Percentiles rank a stretch among this genome's conserved stretches.
Evolutionary conservation across 345 rosid species (phyloP).

Genomic region (Eucalyptus coolabah): DNA sequence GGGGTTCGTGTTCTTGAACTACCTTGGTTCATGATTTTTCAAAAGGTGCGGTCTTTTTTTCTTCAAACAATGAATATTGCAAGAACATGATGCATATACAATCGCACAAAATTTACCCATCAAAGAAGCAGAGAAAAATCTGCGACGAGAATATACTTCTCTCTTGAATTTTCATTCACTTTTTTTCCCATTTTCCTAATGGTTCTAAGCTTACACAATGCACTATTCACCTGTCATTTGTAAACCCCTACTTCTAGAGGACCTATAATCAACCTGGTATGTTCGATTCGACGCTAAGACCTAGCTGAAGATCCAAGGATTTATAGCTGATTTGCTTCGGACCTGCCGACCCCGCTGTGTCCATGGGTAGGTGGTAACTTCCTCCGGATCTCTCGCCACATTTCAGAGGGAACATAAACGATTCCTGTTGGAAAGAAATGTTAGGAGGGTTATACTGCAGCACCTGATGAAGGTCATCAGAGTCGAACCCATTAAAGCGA

Average conservation of each 20-base stretch:
- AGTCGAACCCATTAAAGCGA: not conserved
- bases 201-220: not conserved
- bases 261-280: not conserved
- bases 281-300: slow-evolving; percentile 29
- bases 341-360: slow-evolving; percentile 24
- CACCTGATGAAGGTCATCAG: not conserved
- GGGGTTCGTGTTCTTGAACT: not conserved
- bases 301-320: slow-evolving; percentile 65
- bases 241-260: slow-evolving; percentile 4
- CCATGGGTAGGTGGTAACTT: slow-evolving; percentile 1
- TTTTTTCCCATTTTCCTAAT: not conserved
- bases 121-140: not conserved
- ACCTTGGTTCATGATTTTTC: not conserved
- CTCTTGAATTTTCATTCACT: not conserved
- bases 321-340: slow-evolving; percentile 29
- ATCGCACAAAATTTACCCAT: not conserved
- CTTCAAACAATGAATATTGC: not conserved
- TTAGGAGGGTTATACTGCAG: not conserved
- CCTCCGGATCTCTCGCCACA: not conserved
- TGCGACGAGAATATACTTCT: not conserved
- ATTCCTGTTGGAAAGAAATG: slow-evolving; percentile 6
- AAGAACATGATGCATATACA: not conserved
- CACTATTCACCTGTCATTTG: not conserved
- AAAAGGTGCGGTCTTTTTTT: not conserved
- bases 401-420: slow-evolving; percentile 14